Evolutionary conservation across 306 rosid species (phyloP).

Genomic region (Bauhinia variegata): DNA sequence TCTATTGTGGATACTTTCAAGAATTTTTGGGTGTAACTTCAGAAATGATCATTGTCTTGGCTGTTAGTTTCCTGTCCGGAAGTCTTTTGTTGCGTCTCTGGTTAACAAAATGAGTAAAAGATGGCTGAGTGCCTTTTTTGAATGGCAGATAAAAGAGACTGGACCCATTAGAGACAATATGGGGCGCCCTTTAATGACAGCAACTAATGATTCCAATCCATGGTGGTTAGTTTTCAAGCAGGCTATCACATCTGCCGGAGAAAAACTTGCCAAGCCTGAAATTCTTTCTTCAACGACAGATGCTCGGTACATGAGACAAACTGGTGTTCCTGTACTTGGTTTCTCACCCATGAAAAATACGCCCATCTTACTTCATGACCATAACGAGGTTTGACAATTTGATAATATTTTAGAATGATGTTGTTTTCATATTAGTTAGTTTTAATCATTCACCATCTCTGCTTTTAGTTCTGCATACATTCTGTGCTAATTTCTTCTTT

Average conservation of each 20-base stretch:
- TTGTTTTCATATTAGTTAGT: no score
- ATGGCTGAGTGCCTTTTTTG: conserved; percentile 14
- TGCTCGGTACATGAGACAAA: conserved; percentile 67
- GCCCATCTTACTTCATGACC: conserved; percentile 95
- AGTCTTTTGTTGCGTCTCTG: conserved; percentile 14
- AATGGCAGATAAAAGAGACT: conserved; percentile 59
- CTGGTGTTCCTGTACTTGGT: conserved; percentile 83
- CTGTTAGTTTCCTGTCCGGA: conserved; percentile 24
- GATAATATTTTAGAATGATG: no score
- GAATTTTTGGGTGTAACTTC: background rate
- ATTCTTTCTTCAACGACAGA: conserved; percentile 83
- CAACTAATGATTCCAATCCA: conserved; percentile 76
- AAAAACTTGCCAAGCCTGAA: conserved; percentile 81
- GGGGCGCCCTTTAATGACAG: conserved; percentile 73
- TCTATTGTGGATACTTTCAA: background rate
- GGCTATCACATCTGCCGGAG: conserved; percentile 72
- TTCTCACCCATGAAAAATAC: conserved; percentile 90
- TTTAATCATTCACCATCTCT: conserved; percentile 8
- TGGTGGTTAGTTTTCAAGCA: conserved; percentile 87
- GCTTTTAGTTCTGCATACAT: background rate
- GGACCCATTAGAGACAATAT: conserved; percentile 69
- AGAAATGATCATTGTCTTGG: conserved; percentile 11
- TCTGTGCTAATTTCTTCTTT: background rate
- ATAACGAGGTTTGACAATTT: conserved; percentile 68
- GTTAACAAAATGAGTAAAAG: conserved; percentile 16